A percentile compares a stretch with the other conserved stretches of the same genome.
These are phyloP conservation scores for Lentinula lateritia DNA, from an alignment of 768 basidiomycete genomes.

Conservation along the genomic window DNA sequence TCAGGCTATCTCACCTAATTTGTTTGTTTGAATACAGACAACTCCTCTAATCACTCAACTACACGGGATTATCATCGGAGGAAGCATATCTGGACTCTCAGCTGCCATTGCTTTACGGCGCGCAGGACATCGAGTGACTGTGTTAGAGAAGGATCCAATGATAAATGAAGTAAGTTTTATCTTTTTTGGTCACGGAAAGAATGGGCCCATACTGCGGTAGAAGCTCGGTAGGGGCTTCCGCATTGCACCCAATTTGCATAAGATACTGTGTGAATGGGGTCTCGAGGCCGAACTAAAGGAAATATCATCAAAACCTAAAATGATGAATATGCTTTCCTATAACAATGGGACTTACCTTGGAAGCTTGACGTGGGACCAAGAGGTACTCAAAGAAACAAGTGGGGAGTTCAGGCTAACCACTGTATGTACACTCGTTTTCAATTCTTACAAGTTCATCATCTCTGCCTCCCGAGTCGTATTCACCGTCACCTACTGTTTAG, in stretches of 20 bases:
- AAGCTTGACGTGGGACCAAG: conserved; percentile 44
- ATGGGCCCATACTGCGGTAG: neutral
- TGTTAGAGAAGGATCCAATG: conserved; percentile 39
- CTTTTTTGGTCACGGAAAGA: too few relatives aligned
- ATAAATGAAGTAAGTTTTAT: neutral
- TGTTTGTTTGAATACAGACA: neutral
- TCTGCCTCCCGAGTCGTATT: neutral
- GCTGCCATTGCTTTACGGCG: conserved; percentile 48
- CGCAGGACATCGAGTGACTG: conserved; percentile 49
- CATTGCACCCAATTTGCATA: conserved; percentile 47
- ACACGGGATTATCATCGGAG: conserved; percentile 32
- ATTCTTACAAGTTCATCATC: neutral
- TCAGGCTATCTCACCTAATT: too few relatives aligned
- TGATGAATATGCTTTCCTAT: conserved; percentile 16
- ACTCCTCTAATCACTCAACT: neutral
- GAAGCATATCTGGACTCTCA: conserved; percentile 47
- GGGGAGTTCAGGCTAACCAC: conserved; percentile 31
- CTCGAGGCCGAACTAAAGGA: conserved; percentile 22
- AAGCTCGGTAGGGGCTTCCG: conserved; percentile 16
- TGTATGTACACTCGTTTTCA: conserved; percentile 28
- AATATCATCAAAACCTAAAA: conserved; percentile 19
- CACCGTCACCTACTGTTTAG: conserved; percentile 22
- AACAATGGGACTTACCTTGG: conserved; percentile 47
- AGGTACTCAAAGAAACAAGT: conserved; percentile 39
- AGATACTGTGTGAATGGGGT: conserved; percentile 54